phyloP scores from a whole-genome alignment of 345 rosid species.

The Angophora floribunda region DNA sequence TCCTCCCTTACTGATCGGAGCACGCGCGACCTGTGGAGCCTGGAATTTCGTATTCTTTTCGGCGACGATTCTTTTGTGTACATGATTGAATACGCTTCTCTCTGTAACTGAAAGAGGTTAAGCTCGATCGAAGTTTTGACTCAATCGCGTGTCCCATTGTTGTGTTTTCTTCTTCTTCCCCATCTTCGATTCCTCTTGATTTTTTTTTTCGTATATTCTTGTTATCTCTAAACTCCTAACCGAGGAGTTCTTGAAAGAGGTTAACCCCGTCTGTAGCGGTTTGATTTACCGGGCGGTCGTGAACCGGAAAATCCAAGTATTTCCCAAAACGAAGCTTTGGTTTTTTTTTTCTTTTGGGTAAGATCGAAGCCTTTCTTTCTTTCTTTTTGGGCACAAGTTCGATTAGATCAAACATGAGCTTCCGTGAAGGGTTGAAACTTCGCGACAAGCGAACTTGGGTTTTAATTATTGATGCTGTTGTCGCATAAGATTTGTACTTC shows the following conservation, averaged over 20 bases:
- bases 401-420: background rate
- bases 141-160: background rate
- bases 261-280: background rate
- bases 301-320: background rate
- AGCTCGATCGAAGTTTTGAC: background rate
- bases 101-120: background rate
- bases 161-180: background rate
- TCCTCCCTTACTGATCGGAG: conserved; percentile 26
- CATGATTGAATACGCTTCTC: background rate
- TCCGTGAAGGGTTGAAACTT: background rate
- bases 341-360: too few species aligned
- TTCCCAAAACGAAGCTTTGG: background rate
- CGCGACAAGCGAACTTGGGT: background rate
- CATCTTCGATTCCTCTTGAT: background rate
- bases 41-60: background rate
- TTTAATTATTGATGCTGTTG: background rate
- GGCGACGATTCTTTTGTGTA: background rate
- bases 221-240: background rate
- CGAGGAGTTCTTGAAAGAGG: background rate
- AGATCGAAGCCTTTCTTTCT: too few species aligned
- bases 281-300: background rate
- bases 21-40: background rate
- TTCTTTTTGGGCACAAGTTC: background rate
- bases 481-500: background rate
- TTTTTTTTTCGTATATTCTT: background rate